Evolutionary conservation across 441 rosid genomes (phyloP).

Genomic region (Adansonia madagascariensis): DNA sequence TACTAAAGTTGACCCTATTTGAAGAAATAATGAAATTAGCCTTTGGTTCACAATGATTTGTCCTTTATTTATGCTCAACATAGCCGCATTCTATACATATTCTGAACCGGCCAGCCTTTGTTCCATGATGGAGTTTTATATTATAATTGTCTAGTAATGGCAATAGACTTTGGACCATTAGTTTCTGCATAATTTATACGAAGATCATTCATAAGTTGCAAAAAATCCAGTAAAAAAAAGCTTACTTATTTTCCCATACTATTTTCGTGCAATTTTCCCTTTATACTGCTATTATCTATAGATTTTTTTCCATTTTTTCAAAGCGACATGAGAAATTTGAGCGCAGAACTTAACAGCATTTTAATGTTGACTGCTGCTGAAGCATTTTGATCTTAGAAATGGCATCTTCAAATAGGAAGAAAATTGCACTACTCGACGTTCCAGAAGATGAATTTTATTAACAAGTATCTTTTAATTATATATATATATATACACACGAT

Average conservation of each 20-base stretch:
- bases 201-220: too few relatives aligned
- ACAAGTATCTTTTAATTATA: too few relatives aligned
- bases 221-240: too few relatives aligned
- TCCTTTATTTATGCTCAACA: background rate
- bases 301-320: too few relatives aligned
- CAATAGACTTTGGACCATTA: too few relatives aligned
- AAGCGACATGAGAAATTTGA: background rate
- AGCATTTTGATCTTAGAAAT: background rate
- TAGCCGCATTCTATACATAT: background rate
- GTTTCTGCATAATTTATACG: too few relatives aligned
- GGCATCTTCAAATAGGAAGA: background rate
- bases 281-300: too few relatives aligned
- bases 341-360: background rate
- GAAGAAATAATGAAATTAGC: background rate
- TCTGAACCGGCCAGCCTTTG: background rate
- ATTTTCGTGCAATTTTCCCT: too few relatives aligned
- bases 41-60: background rate
- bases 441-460: background rate
- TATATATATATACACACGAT: too few relatives aligned
- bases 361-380: background rate
- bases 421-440: background rate
- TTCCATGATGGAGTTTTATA: background rate
- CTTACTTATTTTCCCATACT: background rate
- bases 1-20: background rate
- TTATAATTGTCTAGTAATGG: too few relatives aligned